These are phyloP conservation scores for Trichocomaceae sp. DNA, from an alignment of 2,329 filamentous ascomycete species.

Conservation along the genomic window DNA sequence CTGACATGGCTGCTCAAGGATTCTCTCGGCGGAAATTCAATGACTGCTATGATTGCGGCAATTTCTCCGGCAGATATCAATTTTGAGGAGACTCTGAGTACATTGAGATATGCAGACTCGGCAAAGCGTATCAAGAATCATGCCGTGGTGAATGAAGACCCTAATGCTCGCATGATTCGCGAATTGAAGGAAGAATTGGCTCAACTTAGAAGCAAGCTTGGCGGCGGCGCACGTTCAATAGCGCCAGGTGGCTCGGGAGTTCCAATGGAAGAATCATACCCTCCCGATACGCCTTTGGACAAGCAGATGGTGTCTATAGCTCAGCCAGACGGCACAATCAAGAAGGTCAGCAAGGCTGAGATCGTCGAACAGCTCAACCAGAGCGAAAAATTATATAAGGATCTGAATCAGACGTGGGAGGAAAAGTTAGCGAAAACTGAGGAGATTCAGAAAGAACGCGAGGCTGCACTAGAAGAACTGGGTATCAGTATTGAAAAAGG, in stretches of 20 bases:
- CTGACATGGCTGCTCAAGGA: constrained; percentile 96
- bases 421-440: constrained; percentile 93
- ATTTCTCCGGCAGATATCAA: constrained; percentile 99
- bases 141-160: constrained; percentile 97
- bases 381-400: constrained; percentile 90
- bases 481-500: constrained; percentile 99
- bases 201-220: constrained; percentile 77
- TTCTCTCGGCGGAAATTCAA: constrained; percentile 93
- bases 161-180: constrained; percentile 96
- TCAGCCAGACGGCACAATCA: constrained; percentile 72
- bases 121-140: constrained; percentile 99
- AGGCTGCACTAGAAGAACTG: constrained; percentile 88
- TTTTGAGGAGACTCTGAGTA: constrained; percentile 95
- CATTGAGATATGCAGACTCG: constrained; percentile 90
- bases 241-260: constrained; percentile 40
- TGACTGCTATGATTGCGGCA: constrained; percentile 99
- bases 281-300: constrained; percentile 84
- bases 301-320: constrained; percentile 96
- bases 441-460: constrained; percentile 93
- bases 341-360: constrained; percentile 96
- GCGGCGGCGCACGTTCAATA: constrained; percentile 40
- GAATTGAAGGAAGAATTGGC: constrained; percentile 93
- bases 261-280: constrained; percentile 74
- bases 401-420: constrained; percentile 98
- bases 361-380: constrained; percentile 95